Conservation (phyloP, 257 asterid species). For the Solanum virginianum region DNA sequence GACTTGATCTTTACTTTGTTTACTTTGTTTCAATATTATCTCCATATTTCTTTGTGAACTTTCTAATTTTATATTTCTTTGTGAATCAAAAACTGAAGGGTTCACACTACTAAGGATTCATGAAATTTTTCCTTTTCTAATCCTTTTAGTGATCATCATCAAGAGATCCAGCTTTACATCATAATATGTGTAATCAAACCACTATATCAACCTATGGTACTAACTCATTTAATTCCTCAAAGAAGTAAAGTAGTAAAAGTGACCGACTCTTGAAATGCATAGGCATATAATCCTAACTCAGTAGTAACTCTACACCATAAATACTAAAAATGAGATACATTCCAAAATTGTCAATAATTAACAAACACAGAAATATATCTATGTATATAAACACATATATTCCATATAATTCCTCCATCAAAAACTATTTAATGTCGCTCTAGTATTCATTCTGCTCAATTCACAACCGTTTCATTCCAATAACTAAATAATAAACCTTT, state of each 20-base stretch:
- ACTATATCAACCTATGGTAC: background rate
- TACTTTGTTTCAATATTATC: background rate
- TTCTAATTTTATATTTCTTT: background rate
- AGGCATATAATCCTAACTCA: background rate
- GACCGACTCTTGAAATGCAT: background rate
- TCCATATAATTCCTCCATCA: background rate
- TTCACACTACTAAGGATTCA: background rate
- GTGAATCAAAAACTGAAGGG: background rate
- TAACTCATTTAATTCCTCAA: background rate
- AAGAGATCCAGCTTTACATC: background rate
- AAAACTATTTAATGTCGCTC: background rate
- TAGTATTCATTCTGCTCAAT: background rate
- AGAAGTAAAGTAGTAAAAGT: background rate
- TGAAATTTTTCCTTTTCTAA: background rate
- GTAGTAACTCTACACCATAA: background rate
- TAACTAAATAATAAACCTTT: background rate
- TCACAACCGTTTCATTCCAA: background rate
- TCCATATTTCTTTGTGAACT: background rate
- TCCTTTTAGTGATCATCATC: background rate
- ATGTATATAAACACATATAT: background rate
- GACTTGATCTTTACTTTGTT: background rate
- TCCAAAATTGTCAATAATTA: background rate
- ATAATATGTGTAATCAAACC: background rate
- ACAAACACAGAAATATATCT: background rate
- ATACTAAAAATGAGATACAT: background rate